Conservation (phyloP, 2,329 filamentous ascomycete species). For the Colletotrichum sp. region DNA sequence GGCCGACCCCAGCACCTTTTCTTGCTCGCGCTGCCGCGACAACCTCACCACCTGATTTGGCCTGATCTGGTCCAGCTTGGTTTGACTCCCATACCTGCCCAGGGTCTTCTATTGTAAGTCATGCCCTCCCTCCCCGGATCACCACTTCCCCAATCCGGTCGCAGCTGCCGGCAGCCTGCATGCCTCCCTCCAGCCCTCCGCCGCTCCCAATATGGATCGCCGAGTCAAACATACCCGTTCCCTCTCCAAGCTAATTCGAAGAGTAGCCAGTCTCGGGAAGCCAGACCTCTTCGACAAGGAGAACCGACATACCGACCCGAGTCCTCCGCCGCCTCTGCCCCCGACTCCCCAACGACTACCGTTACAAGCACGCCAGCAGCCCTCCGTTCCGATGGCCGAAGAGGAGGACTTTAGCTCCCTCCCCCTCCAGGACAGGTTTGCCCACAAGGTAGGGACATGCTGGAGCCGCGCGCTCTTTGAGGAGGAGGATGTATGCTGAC, state of each 20-base stretch:
- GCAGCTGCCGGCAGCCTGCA: background rate
- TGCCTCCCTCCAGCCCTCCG: background rate
- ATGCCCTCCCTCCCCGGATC: background rate
- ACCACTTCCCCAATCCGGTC: background rate
- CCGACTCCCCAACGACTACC: background rate
- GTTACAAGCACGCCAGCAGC: background rate
- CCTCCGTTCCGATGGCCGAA: slow-evolving; percentile 69
- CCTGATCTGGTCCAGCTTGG: background rate
- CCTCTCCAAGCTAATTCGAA: slow-evolving; percentile 14
- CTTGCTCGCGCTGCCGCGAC: background rate
- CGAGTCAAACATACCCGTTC: slow-evolving; percentile 15
- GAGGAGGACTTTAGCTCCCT: slow-evolving; percentile 85
- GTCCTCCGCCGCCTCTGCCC: background rate
- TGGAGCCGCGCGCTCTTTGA: background rate
- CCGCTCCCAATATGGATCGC: background rate
- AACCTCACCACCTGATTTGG: slow-evolving; percentile 5
- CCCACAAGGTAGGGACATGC: slow-evolving; percentile 70
- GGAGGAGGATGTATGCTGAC: slow-evolving; percentile 9
- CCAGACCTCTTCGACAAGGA: slow-evolving; percentile 1
- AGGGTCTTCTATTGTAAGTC: slow-evolving; percentile 1
- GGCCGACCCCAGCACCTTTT: background rate
- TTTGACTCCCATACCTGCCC: background rate
- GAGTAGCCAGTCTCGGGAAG: slow-evolving; percentile 16
- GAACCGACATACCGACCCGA: background rate
- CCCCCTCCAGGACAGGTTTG: slow-evolving; percentile 79